A percentile compares a stretch with the other conserved stretches of the same genome.
These are phyloP conservation scores for Vitis vinifera DNA, from an alignment of 164 flowering plant genomes.

Conservation along the genomic window ASM3070453v1 NC_081816.1:22824501-22825000, in stretches of 20 bases:
- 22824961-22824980: too few species aligned
- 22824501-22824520: conserved; percentile 96
- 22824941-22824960: too few species aligned
- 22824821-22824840: too few species aligned
- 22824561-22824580: not conserved
- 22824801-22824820: not conserved
- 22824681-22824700: conserved; percentile 93
- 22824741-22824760: not conserved
- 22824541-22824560: conserved; percentile 2
- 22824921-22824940: not conserved
- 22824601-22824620: conserved; percentile 1
- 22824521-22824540: conserved; percentile 48
- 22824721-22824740: conserved; percentile 2
- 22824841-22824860: too few species aligned
- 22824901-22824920: not conserved
- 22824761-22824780: not conserved
- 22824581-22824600: not conserved
- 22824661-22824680: conserved; percentile 85
- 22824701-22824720: conserved; percentile 67
- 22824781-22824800: not conserved
- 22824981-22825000: too few species aligned
- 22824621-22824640: conserved; percentile 96
- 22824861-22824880: too few species aligned
- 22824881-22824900: too few species aligned
- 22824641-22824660: conserved; percentile 95